These are phyloP conservation scores for Neckera pumila DNA, from an alignment of 225 moss, liverwort and hornwort species.

Conservation along the genomic window DNA sequence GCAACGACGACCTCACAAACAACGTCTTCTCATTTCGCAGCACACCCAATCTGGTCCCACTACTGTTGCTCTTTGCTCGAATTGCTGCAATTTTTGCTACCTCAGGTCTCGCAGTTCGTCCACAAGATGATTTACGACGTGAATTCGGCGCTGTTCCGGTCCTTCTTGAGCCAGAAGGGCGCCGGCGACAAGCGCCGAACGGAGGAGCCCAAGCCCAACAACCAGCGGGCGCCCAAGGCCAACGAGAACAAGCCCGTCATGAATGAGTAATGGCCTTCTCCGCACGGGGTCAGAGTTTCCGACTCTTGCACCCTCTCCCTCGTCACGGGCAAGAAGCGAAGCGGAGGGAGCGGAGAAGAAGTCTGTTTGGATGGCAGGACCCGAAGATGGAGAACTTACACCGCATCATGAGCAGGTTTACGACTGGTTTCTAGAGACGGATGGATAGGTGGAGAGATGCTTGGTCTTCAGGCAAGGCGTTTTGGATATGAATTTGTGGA, in stretches of 20 bases:
- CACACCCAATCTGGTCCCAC: too few relatives aligned
- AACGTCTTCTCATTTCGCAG: not conserved
- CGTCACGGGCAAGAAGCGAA: not conserved
- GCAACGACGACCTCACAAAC: not conserved
- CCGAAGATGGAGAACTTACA: slow-evolving; percentile 37
- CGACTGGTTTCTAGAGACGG: not conserved
- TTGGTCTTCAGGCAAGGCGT: not conserved
- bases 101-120: too few relatives aligned
- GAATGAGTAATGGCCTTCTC: slow-evolving; percentile 37
- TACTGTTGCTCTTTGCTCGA: not conserved
- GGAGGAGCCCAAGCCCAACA: slow-evolving; percentile 61
- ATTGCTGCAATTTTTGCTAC: not conserved
- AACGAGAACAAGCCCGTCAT: slow-evolving; percentile 90
- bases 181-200: slow-evolving; percentile 69
- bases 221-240: slow-evolving; percentile 64
- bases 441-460: not conserved
- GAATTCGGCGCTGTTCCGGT: slow-evolving; percentile 76
- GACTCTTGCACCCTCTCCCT: not conserved
- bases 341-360: not conserved
- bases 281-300: not conserved
- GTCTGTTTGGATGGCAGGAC: not conserved
- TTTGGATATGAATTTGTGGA: not conserved
- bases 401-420: slow-evolving; percentile 41
- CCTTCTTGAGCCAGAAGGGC: slow-evolving; percentile 87
- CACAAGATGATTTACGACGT: slow-evolving; percentile 69